Conservation (phyloP, 805 yeast genomes). For the Candida silvatica region DNA sequence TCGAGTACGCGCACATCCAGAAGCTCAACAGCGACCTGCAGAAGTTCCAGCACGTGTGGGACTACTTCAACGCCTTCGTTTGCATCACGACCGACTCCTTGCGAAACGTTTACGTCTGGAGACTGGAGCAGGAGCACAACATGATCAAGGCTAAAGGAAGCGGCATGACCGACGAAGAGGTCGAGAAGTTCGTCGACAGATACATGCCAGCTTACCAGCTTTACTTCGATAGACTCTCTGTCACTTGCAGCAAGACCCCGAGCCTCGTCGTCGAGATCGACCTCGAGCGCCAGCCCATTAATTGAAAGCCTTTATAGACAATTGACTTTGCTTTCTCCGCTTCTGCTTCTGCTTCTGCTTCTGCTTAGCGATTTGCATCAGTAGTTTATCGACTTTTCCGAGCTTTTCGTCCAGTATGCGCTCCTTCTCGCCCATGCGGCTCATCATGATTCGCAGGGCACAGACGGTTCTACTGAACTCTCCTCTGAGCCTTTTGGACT, state of each 20-base stretch:
- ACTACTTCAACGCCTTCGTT: conserved; percentile 48
- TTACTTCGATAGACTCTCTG: conserved; percentile 34
- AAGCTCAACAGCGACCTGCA: conserved; percentile 45
- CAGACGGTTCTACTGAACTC: too few species aligned
- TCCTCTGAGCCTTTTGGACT: too few species aligned
- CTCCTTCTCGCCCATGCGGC: too few species aligned
- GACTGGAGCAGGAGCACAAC: conserved; percentile 66
- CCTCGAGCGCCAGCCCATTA: too few species aligned
- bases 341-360: too few species aligned
- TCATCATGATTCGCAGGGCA: too few species aligned
- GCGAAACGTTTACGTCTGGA: conserved; percentile 66
- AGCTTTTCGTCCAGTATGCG: background rate
- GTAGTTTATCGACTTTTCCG: background rate
- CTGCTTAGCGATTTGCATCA: too few species aligned
- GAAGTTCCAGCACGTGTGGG: conserved; percentile 49
- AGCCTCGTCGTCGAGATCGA: conserved; percentile 8
- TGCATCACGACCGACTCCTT: conserved; percentile 53
- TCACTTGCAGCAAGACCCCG: conserved; percentile 3
- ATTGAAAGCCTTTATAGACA: too few species aligned
- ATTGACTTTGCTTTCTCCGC: too few species aligned
- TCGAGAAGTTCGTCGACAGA: conserved; percentile 60
- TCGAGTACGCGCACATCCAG: conserved; percentile 15
- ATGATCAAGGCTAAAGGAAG: conserved; percentile 43
- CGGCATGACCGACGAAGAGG: conserved; percentile 79
- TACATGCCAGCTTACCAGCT: conserved; percentile 82